phyloP scores from a whole-genome alignment of 1,139 yeast genomes.

The Protomyces lactucae-debilis region DNA sequence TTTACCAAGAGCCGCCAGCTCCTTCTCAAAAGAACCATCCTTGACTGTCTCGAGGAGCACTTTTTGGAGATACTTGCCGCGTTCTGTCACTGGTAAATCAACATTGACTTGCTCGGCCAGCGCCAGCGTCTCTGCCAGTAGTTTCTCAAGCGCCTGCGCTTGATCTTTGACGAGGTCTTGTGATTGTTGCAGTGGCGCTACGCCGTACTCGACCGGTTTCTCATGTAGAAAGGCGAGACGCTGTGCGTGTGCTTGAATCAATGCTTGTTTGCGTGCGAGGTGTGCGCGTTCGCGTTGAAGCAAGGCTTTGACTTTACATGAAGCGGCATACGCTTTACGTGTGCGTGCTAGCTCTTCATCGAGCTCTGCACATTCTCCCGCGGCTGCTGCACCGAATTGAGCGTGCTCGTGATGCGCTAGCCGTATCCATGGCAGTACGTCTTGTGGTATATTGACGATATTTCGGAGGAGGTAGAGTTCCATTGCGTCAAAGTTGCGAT shows the following conservation, averaged over 20 bases:
- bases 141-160: slow-evolving; percentile 13
- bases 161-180: slow-evolving; percentile 28
- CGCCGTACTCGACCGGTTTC: slow-evolving; percentile 16
- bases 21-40: slow-evolving; percentile 15
- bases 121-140: slow-evolving; percentile 9
- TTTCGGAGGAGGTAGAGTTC: slow-evolving; percentile 79
- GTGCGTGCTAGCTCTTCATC: slow-evolving; percentile 20
- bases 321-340: slow-evolving; percentile 15
- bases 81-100: slow-evolving; percentile 2
- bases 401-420: slow-evolving; percentile 59
- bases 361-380: slow-evolving; percentile 20
- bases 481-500: slow-evolving; percentile 76
- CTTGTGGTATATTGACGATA: slow-evolving; percentile 64
- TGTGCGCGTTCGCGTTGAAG: slow-evolving; percentile 3
- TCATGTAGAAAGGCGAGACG: slow-evolving; percentile 22
- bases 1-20: background rate
- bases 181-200: slow-evolving; percentile 28
- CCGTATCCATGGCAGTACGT: slow-evolving; percentile 66
- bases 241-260: slow-evolving; percentile 12
- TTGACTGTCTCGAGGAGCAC: slow-evolving; percentile 21
- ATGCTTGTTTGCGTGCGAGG: background rate
- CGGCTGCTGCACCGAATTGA: slow-evolving; percentile 5
- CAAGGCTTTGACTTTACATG: slow-evolving; percentile 6
- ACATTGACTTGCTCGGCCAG: slow-evolving; percentile 3
- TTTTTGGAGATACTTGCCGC: slow-evolving; percentile 20